These are phyloP conservation scores for Tardiomyces digboiensis DNA, from an alignment of 1,139 yeast species.

Conservation along the genomic window DNA sequence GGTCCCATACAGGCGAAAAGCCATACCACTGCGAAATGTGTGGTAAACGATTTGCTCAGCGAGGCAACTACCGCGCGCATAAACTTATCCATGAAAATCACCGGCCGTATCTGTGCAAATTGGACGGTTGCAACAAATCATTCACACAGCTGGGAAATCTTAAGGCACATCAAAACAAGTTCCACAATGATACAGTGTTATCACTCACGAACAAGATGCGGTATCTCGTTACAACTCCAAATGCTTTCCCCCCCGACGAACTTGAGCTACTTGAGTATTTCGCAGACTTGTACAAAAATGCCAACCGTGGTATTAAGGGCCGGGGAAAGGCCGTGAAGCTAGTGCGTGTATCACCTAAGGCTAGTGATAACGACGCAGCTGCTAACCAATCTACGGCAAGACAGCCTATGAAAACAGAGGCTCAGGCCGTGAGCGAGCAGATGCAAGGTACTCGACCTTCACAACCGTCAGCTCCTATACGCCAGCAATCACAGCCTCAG, in stretches of 20 bases:
- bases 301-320: conserved; percentile 87
- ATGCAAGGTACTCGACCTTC: too few relatives aligned
- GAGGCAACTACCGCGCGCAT: conserved; percentile 88
- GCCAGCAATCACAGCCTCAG: background rate
- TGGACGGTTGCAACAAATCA: conserved; percentile 75
- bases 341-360: conserved; percentile 6
- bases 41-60: conserved; percentile 84
- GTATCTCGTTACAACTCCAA: conserved; percentile 34
- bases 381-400: too few relatives aligned
- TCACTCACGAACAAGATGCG: conserved; percentile 41
- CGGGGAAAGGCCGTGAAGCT: conserved; percentile 51
- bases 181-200: conserved; percentile 65
- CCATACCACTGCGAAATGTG: conserved; percentile 98
- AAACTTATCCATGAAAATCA: conserved; percentile 67
- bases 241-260: conserved; percentile 58
- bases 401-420: too few relatives aligned
- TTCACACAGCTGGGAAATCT: conserved; percentile 90
- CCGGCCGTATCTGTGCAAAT: conserved; percentile 70
- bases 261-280: conserved; percentile 64
- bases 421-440: too few relatives aligned
- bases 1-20: conserved; percentile 93
- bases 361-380: too few relatives aligned
- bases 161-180: conserved; percentile 88
- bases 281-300: conserved; percentile 71
- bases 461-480: too few relatives aligned